Evolutionary conservation across 2,329 filamentous ascomycete species (phyloP).

Genomic region (Akanthomyces dipterigenus): DNA sequence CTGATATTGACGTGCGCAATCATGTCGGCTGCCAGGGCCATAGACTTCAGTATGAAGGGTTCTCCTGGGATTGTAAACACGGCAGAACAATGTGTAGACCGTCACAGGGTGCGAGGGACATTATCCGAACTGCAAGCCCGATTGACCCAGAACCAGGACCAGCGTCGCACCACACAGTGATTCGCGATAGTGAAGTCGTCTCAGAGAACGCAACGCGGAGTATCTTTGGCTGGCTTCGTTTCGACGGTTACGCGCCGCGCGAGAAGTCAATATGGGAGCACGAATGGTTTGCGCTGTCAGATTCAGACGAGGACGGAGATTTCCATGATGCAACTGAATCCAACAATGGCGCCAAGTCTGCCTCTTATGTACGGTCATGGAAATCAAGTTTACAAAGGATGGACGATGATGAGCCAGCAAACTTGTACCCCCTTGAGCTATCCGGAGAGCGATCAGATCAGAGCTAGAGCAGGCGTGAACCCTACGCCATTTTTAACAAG

Average conservation of each 20-base stretch:
- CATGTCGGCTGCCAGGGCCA: slow-evolving; percentile 21
- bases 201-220: slow-evolving; percentile 24
- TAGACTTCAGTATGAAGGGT: slow-evolving; percentile 19
- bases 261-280: slow-evolving; percentile 17
- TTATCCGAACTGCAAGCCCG: not conserved
- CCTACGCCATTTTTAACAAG: too few species aligned
- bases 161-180: slow-evolving; percentile 11
- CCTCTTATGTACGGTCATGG: not conserved
- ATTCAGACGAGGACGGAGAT: slow-evolving; percentile 19
- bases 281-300: slow-evolving; percentile 20
- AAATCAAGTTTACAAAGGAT: not conserved
- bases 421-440: too few species aligned
- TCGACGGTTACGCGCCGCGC: slow-evolving; percentile 19
- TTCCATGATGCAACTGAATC: not conserved
- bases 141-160: not conserved
- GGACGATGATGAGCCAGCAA: too few species aligned
- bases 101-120: not conserved
- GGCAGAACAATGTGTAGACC: not conserved
- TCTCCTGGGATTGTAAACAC: slow-evolving; percentile 17
- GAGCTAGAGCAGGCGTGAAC: too few species aligned
- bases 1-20: slow-evolving; percentile 22
- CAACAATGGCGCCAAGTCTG: not conserved
- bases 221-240: slow-evolving; percentile 25
- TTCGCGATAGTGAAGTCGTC: slow-evolving; percentile 15
- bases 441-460: too few species aligned